Evolutionary conservation across 257 asterid species (phyloP), one percentile per base, ranked within the genome.

Genomic region (Solanum ahanhuiri): DNA sequence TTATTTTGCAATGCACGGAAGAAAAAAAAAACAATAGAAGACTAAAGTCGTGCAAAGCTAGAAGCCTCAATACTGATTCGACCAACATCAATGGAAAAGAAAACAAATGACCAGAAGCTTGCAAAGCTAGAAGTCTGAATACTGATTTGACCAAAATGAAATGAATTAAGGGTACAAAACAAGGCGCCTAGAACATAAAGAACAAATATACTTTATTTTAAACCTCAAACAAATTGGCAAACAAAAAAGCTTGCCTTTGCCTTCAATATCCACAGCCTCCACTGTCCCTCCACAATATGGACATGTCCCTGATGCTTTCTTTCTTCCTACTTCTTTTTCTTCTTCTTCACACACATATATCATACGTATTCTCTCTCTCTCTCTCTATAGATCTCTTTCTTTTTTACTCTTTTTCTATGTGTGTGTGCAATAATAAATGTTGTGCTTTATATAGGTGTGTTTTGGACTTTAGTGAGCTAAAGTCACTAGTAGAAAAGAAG

Each of bases 201-300:
- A 84, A 67, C 92, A 90, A 45, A 86, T 28, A 35, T 86, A 90
- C 82, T 88, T 90, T 28, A 88, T 66, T 87, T 90, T 90, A 86
- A 90, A 82, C 51, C 85, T 81, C 51, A 87, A 88, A 30, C 92
- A 90, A 71, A 90, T 82, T 6, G 90, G 90, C 25, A 88, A 37
- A 41, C 83, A 86, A 66, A 88, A 90, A 39, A 88, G 83, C 81
- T 75, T 84, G 18, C 89, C 89, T n/a, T 64, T 86, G 86, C 87
- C 81, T 69, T 90, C 86, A 48, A 88, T 58, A 31, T 90, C 90
- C 2, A 90, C 90, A 5, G 89, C 90, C 48, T 90, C 84, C 23
- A 90, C 92, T 67, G 77, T 88, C 2, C 90, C 92, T 30, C 90
- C 90, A 79, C 92, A 90, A 22, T 64, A 37, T 12, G 92, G 92